Conservation (phyloP, 73 alveolate species). For the Paramecium pentaurelia region DNA sequence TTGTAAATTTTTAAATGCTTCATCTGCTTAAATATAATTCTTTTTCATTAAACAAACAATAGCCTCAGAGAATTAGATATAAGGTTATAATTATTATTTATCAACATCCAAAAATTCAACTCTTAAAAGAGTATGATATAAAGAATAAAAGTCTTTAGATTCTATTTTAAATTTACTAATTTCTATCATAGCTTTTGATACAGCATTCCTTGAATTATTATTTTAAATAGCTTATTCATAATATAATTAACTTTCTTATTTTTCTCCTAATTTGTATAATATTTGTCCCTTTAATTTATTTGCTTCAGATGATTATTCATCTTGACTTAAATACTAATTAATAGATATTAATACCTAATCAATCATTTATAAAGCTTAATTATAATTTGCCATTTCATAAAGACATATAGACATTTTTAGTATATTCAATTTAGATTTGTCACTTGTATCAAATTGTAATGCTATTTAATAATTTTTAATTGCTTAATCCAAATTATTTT, state of each 20-base stretch:
- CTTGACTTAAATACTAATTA: constrained; percentile 2
- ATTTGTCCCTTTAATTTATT: background rate
- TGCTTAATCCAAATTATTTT: constrained; percentile 73
- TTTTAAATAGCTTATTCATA: constrained; percentile 76
- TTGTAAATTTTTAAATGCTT: background rate
- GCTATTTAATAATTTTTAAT: constrained; percentile 44
- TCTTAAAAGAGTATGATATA: constrained; percentile 77
- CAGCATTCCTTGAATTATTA: constrained; percentile 63
- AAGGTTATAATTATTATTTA: constrained; percentile 58
- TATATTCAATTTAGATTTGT: constrained; percentile 67
- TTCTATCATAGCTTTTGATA: constrained; percentile 75
- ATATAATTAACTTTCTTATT: constrained; percentile 67
- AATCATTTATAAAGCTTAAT: background rate
- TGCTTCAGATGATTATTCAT: constrained; percentile 35
- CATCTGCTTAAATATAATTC: constrained; percentile 1
- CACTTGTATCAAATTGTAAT: constrained; percentile 56
- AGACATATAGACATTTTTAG: background rate
- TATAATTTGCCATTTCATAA: background rate
- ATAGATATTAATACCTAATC: constrained; percentile 40
- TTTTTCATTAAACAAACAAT: constrained; percentile 40
- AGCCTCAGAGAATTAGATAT: constrained; percentile 73
- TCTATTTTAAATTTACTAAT: constrained; percentile 74
- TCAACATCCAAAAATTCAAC: constrained; percentile 68
- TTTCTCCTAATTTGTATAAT: constrained; percentile 25
- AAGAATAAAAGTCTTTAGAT: constrained; percentile 81